These are phyloP conservation scores for Rhododendron mucronatum DNA, from an alignment of 148 eudicot genomes.

Conservation along the genomic window DNA sequence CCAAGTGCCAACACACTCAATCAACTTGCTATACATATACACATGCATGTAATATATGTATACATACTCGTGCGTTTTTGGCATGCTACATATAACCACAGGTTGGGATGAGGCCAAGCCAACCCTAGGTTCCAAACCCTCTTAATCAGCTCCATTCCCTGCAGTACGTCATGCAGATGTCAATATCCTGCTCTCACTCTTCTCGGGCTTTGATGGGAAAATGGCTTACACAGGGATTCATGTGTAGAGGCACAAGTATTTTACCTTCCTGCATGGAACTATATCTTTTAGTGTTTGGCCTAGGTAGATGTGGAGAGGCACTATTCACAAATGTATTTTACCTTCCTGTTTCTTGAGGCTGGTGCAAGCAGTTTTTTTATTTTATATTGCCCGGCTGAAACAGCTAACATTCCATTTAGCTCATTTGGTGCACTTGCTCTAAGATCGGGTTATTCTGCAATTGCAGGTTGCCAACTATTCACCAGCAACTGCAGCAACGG, in stretches of 20 bases:
- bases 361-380: neutral
- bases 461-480: constrained; percentile 91
- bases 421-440: neutral
- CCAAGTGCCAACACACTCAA: neutral
- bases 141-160: neutral
- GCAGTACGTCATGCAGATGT: neutral
- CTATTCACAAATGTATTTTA: neutral
- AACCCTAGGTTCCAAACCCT: neutral
- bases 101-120: neutral
- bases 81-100: neutral
- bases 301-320: neutral
- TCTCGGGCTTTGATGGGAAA: neutral
- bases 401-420: neutral
- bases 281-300: neutral
- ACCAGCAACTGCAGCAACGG: constrained; percentile 95
- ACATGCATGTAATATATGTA: neutral
- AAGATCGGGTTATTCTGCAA: neutral
- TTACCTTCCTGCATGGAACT: neutral
- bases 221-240: neutral
- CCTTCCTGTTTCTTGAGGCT: neutral
- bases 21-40: neutral
- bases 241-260: neutral
- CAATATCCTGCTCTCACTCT: neutral
- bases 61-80: neutral
- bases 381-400: neutral